Conservation (phyloP, 208 protist species). For the Leishmania aethiopica region DNA sequence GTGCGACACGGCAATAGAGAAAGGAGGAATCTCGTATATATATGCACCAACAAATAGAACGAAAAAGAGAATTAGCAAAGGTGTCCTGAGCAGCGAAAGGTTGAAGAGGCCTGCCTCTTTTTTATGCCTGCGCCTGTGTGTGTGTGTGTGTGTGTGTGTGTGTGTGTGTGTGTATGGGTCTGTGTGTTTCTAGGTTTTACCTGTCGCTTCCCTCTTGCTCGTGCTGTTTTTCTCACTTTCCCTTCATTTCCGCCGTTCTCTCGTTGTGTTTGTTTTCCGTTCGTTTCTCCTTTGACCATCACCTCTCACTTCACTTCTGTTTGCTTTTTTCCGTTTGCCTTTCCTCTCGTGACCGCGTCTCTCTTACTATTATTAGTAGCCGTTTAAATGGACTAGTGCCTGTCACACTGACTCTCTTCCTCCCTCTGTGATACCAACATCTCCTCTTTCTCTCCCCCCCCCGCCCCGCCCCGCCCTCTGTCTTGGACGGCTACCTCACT, state of each 20-base stretch:
- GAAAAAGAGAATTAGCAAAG: neutral
- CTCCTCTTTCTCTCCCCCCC: neutral
- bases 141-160: too few relatives aligned
- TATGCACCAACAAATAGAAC: too few relatives aligned
- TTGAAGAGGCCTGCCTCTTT: neutral
- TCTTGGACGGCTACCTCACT: neutral
- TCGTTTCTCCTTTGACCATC: too few relatives aligned
- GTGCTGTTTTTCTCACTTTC: neutral
- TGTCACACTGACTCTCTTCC: neutral
- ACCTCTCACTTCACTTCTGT: neutral
- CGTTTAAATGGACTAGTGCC: neutral
- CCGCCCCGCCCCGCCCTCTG: too few relatives aligned
- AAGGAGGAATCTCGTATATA: neutral
- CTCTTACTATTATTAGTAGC: too few relatives aligned
- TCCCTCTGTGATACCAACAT: neutral
- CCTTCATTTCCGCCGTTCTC: neutral
- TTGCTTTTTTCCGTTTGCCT: neutral
- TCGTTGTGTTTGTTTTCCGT: neutral
- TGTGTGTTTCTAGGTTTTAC: slow-evolving; percentile 12
- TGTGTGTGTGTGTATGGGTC: neutral
- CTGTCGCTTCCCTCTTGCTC: neutral
- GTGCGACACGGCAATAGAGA: neutral
- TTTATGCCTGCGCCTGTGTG: neutral
- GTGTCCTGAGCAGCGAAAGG: neutral
- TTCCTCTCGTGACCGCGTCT: too few relatives aligned